phyloP scores from a whole-genome alignment of 1,139 yeast species.

The Ogataea hybrid region DNA sequence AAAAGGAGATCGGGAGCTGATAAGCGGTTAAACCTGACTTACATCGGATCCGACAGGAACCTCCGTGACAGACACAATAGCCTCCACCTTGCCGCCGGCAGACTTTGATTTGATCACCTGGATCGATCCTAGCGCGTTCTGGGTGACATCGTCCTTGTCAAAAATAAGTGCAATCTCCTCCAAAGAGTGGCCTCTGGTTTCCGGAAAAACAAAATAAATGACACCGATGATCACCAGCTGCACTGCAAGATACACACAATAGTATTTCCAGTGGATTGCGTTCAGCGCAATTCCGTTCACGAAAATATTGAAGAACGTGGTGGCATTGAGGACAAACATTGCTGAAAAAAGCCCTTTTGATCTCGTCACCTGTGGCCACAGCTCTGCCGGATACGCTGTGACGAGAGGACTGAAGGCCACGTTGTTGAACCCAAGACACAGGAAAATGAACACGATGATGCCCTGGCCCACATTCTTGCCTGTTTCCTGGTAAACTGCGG shows the following conservation, averaged over 20 bases:
- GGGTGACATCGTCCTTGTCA: conserved; percentile 30
- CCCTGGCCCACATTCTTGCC: conserved; percentile 30
- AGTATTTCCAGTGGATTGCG: conserved; percentile 57
- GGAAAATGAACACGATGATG: conserved; percentile 34
- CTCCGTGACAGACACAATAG: conserved; percentile 5
- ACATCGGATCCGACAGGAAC: neutral
- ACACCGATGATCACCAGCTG: conserved; percentile 9
- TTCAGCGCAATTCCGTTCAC: conserved; percentile 62
- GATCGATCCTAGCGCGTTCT: conserved; percentile 9
- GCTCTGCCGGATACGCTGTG: conserved; percentile 42
- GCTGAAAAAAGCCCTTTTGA: conserved; percentile 43
- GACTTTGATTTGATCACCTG: conserved; percentile 2
- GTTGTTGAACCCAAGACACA: conserved; percentile 35
- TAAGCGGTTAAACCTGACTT: neutral
- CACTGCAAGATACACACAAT: conserved; percentile 42
- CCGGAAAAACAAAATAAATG: conserved; percentile 43
- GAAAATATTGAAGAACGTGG: conserved; percentile 41
- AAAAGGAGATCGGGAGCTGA: no score
- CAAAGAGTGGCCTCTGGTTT: conserved; percentile 51
- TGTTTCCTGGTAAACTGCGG: conserved; percentile 33
- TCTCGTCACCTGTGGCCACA: conserved; percentile 45
- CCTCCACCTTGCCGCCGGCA: conserved; percentile 5
- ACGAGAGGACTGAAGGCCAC: conserved; percentile 34
- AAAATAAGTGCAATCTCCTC: conserved; percentile 53
- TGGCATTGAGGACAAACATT: conserved; percentile 33